Conservation (phyloP, 345 rosid genomes). For the Diplotaxis tenuifolia region DNA sequence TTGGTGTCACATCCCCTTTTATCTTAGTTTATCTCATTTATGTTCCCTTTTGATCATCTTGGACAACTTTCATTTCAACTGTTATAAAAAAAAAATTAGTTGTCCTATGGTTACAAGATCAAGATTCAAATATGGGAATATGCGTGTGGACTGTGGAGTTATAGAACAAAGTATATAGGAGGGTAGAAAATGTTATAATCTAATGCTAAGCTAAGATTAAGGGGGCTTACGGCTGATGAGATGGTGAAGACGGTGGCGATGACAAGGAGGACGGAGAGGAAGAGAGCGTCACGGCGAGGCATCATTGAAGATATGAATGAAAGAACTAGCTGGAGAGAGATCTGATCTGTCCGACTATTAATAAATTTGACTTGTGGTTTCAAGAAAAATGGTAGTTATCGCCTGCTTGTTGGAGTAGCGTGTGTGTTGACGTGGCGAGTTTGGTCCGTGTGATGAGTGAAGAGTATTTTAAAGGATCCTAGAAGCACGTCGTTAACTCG, state of each 20-base stretch:
- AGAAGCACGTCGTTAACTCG: constrained; percentile 22
- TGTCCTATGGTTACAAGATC: background rate
- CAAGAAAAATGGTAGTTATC: background rate
- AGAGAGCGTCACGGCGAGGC: constrained; percentile 32
- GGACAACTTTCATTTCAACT: too few relatives aligned
- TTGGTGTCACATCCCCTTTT: too few relatives aligned
- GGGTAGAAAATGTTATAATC: background rate
- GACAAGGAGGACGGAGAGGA: constrained; percentile 30
- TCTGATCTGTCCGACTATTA: constrained; percentile 24
- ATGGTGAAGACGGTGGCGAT: constrained; percentile 18
- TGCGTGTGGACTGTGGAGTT: background rate
- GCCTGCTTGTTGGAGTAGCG: background rate
- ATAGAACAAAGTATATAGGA: background rate
- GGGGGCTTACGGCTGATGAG: constrained; percentile 26
- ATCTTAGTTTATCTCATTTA: too few relatives aligned
- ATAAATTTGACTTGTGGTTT: constrained; percentile 5
- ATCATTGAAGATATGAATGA: constrained; percentile 8
- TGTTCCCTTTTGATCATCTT: too few relatives aligned
- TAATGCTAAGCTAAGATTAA: background rate
- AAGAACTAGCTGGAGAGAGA: background rate
- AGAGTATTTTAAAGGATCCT: background rate
- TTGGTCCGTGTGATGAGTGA: background rate
- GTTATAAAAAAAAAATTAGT: background rate
- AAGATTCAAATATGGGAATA: background rate
- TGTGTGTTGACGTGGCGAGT: constrained; percentile 18